Percentiles rank a stretch among this genome's conserved stretches.
phyloP scores from a whole-genome alignment of 1,139 yeast species.

The Spathaspora jeffriesii region DNA sequence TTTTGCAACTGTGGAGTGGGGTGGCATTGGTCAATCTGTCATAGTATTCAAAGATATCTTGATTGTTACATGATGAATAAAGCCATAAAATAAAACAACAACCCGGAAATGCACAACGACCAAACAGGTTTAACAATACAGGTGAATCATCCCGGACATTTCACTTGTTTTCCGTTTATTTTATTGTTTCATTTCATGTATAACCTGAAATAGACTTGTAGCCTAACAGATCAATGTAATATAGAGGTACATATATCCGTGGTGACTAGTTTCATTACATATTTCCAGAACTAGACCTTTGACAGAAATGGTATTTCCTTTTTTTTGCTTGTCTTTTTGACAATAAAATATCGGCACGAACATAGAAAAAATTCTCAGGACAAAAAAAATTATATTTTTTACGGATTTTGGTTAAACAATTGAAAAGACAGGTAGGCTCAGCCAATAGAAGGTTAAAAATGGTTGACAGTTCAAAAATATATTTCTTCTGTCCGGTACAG shows the following conservation, averaged over 20 bases:
- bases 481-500: background rate
- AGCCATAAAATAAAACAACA: background rate
- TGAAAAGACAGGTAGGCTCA: background rate
- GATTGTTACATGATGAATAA: background rate
- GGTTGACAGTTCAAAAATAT: background rate
- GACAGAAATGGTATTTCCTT: background rate
- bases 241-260: background rate
- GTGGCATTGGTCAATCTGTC: too few relatives aligned
- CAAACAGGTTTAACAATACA: background rate
- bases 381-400: background rate
- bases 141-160: background rate
- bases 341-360: slow-evolving; percentile 2
- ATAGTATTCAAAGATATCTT: background rate
- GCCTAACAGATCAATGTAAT: background rate
- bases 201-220: background rate
- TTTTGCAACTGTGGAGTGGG: background rate
- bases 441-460: slow-evolving; percentile 1
- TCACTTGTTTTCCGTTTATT: background rate
- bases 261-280: too few relatives aligned
- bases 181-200: background rate
- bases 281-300: background rate
- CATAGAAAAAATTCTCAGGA: background rate
- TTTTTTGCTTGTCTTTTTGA: background rate
- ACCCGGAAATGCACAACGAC: background rate
- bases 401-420: background rate